phyloP scores from a whole-genome alignment of 768 basidiomycete genomes.

The Serendipita sp. region DNA sequence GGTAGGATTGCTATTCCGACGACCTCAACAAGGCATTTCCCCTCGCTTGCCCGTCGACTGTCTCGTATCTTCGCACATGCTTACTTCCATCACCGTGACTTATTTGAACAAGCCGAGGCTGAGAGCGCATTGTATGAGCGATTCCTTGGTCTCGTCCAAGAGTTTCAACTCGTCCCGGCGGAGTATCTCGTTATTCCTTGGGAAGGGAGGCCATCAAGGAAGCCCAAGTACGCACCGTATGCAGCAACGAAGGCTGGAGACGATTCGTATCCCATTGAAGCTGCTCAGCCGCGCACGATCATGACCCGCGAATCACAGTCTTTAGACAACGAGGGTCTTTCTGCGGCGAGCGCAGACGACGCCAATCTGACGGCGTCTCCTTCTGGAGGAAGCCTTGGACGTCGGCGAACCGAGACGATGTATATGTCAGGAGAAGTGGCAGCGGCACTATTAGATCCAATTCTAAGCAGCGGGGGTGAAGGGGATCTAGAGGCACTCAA shows the following conservation, averaged over 20 bases:
- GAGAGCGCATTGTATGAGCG: slow-evolving; percentile 83
- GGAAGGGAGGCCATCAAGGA: not conserved
- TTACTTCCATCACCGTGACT: slow-evolving; percentile 87
- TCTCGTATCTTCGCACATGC: slow-evolving; percentile 95
- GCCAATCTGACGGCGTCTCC: not conserved
- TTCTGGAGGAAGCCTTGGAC: not conserved
- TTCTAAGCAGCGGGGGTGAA: not conserved
- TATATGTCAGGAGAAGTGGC: not conserved
- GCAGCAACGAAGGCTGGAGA: not conserved
- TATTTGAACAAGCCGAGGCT: slow-evolving; percentile 78
- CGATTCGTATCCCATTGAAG: not conserved
- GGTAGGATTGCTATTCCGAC: slow-evolving; percentile 63
- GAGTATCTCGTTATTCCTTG: slow-evolving; percentile 61
- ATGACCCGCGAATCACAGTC: not conserved
- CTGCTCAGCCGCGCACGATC: not conserved
- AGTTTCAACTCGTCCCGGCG: slow-evolving; percentile 65
- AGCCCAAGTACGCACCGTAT: not conserved
- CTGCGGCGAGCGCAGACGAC: not conserved
- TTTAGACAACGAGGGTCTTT: not conserved
- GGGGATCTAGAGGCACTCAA: not conserved
- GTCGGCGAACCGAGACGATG: slow-evolving; percentile 3
- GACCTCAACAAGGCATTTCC: slow-evolving; percentile 74
- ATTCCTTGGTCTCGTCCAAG: slow-evolving; percentile 67
- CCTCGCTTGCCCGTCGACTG: slow-evolving; percentile 76
- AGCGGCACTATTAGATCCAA: not conserved